These are phyloP conservation scores for Hemileccinum rubropunctum DNA, from an alignment of 768 basidiomycete species.

Conservation along the genomic window DNA sequence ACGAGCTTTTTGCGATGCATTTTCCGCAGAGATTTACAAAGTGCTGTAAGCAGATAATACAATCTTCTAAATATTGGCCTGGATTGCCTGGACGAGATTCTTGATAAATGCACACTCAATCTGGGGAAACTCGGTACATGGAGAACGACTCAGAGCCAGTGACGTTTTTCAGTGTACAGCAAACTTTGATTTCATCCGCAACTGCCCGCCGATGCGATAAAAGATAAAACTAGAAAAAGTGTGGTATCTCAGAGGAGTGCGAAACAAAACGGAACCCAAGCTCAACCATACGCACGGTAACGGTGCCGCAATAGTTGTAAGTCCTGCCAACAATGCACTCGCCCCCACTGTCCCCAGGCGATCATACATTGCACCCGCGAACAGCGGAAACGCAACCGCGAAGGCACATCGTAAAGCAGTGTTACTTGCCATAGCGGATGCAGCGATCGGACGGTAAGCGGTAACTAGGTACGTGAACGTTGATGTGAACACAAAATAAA, in stretches of 20 bases:
- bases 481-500: slow-evolving; percentile 64
- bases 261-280: slow-evolving; percentile 1
- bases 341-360: slow-evolving; percentile 67
- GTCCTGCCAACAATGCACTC: slow-evolving; percentile 65
- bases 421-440: slow-evolving; percentile 70
- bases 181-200: slow-evolving; percentile 45
- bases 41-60: too few relatives aligned
- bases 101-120: too few relatives aligned
- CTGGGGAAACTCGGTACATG: too few relatives aligned
- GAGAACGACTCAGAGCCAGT: too few relatives aligned
- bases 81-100: too few relatives aligned
- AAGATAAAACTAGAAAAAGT: slow-evolving; percentile 41
- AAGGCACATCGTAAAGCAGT: slow-evolving; percentile 45
- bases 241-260: too few relatives aligned
- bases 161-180: slow-evolving; percentile 27
- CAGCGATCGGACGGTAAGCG: slow-evolving; percentile 49
- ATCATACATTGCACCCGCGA: slow-evolving; percentile 49
- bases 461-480: slow-evolving; percentile 53
- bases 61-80: too few relatives aligned
- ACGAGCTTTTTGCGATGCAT: too few relatives aligned
- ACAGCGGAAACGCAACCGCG: slow-evolving; percentile 52
- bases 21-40: too few relatives aligned
- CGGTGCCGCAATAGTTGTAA: slow-evolving; percentile 60
- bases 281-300: slow-evolving; percentile 43
- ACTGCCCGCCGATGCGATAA: slow-evolving; percentile 42